phyloP scores from a whole-genome alignment of 2,329 filamentous ascomycete species.

The Zymoseptoria passerinii region DNA sequence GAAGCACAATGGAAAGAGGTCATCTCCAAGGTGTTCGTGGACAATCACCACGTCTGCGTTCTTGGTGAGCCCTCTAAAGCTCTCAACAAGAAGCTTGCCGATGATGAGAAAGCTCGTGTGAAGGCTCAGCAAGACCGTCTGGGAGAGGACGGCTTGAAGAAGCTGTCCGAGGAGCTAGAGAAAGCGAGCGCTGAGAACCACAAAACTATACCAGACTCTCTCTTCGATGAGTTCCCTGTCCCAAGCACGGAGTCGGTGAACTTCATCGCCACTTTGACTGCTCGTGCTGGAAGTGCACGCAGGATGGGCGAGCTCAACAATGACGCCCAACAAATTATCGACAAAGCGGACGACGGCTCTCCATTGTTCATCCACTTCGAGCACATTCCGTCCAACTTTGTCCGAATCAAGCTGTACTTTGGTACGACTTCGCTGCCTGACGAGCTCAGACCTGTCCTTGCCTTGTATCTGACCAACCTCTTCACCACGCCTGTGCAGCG shows the following conservation, averaged over 20 bases:
- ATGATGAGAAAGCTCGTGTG: conserved; percentile 69
- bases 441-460: conserved; percentile 75
- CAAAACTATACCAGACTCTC: conserved; percentile 67
- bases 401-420: conserved; percentile 72
- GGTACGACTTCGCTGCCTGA: conserved; percentile 69
- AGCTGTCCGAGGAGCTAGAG: conserved; percentile 67
- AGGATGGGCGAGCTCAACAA: conserved; percentile 61
- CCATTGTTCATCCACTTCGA: conserved; percentile 96
- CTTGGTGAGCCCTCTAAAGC: conserved; percentile 77
- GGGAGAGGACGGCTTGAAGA: conserved; percentile 71
- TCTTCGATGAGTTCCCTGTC: conserved; percentile 75
- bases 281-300: conserved; percentile 69
- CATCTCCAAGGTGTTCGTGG: conserved; percentile 72
- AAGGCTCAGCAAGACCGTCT: conserved; percentile 70
- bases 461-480: conserved; percentile 83
- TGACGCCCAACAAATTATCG: conserved; percentile 64
- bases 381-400: conserved; percentile 86
- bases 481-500: conserved; percentile 83
- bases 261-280: conserved; percentile 82
- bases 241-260: conserved; percentile 85
- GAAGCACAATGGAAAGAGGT: conserved; percentile 79
- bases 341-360: conserved; percentile 54
- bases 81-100: conserved; percentile 72
- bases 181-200: conserved; percentile 84
- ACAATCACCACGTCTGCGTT: conserved; percentile 79